phyloP scores from a whole-genome alignment of 1,284 basidiomycete species.

The Cystobasidium sp. region DNA sequence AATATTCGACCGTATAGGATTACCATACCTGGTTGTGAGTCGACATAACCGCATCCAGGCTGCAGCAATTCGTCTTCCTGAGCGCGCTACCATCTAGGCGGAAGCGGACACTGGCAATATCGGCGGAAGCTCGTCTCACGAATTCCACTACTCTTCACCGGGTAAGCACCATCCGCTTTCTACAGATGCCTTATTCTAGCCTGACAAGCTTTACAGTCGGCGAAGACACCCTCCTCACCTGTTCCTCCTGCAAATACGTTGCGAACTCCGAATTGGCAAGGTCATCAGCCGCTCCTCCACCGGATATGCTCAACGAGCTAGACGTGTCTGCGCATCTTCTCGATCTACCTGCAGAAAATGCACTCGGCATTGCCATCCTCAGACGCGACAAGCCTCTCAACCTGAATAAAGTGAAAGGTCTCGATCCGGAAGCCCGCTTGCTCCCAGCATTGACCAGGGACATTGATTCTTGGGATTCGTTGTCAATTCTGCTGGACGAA shows the following conservation, averaged over 20 bases:
- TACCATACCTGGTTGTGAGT: conserved; percentile 47
- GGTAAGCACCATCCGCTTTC: conserved; percentile 31
- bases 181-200: too few relatives aligned
- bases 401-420: conserved; percentile 50
- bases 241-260: conserved; percentile 53
- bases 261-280: conserved; percentile 56
- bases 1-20: conserved; percentile 51
- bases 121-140: conserved; percentile 56
- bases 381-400: conserved; percentile 49
- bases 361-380: conserved; percentile 51
- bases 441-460: conserved; percentile 14
- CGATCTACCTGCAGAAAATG: conserved; percentile 8
- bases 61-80: neutral
- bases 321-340: conserved; percentile 38
- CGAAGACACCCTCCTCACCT: conserved; percentile 56
- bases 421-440: conserved; percentile 18
- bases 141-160: conserved; percentile 54
- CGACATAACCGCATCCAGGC: neutral
- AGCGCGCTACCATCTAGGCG: conserved; percentile 45
- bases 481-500: conserved; percentile 44
- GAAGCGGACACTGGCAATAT: conserved; percentile 58
- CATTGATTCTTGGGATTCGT: conserved; percentile 40
- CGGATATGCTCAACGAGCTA: conserved; percentile 24
- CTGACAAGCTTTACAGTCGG: conserved; percentile 51
- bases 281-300: conserved; percentile 13